Base-by-base conservation (phyloP, 495 filamentous ascomycete genomes). In the Copromyces sp. region DNA sequence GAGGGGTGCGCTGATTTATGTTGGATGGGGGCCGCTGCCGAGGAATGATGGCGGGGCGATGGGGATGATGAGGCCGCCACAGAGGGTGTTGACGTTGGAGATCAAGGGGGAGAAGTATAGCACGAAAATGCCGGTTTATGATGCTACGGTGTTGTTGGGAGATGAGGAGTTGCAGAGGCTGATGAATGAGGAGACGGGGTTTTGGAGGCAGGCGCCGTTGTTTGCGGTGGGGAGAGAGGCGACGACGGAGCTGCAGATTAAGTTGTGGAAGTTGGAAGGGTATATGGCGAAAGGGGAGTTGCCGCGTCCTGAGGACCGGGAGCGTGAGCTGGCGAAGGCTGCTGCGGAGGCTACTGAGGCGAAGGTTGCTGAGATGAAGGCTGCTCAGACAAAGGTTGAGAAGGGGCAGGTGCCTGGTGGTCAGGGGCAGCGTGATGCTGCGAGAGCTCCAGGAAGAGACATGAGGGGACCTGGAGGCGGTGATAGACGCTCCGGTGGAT, bases 201-300 rank as follows among this genome's bases (percentile, higher is more conserved):
- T 83, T 20, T 76, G 84, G 16, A 74, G 72, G 4, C 73, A 80
- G 12, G 82, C 80, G 4, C 76, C 74, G 3, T 75, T 87, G 38
- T 83, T 85, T 37, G 74, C 85, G 68, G 75, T 88, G 61, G 77
- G 78, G 35, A 74, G 81, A n/a, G 72, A 73, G n/a, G 76, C 79
- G n/a, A 89, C 86, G 2, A 70, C 87, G 9, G 76, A 85, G 9
- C 73, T 89, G 53, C 84, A 93, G 79, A 68, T 88, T 74, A 77
- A 83, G 53, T 75, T 95, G 53, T 93, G 92, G 91, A 90, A 88
- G 75, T 76, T 94, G 17, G 87, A 92, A 74, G 89, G 86, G 0
- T 92, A 87, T 74, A 39, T 91, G 72, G 76, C 76, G 11, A 75
- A 72, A 53, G 69, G 75, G 45, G 53, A 44, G 29, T 8, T 24